Evolutionary conservation across 345 rosid genomes (phyloP).

Genomic region (Cardamine chenopodiifolia): DNA sequence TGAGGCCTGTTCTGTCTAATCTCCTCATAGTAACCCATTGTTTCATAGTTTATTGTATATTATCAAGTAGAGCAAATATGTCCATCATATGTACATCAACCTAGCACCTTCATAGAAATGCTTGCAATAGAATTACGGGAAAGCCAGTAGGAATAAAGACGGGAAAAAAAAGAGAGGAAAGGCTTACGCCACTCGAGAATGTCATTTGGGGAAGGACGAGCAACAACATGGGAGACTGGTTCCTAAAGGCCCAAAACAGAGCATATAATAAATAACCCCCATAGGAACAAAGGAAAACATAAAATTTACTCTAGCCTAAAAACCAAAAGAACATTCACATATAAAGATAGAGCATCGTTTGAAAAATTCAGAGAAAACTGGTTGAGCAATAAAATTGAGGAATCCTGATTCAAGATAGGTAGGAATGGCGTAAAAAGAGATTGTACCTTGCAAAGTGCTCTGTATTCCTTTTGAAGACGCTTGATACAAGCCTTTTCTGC

Average conservation of each 20-base stretch:
- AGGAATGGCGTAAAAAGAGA: not conserved
- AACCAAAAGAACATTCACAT: conserved; percentile 15
- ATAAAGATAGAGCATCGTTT: not conserved
- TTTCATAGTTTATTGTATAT: conserved; percentile 12
- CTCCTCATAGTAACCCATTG: not conserved
- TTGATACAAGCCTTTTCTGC: conserved; percentile 90
- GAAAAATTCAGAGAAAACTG: not conserved
- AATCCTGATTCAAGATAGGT: not conserved
- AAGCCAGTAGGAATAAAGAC: not conserved
- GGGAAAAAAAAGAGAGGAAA: conserved; percentile 15
- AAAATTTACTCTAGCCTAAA: conserved; percentile 1
- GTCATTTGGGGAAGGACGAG: conserved; percentile 89
- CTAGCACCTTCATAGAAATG: conserved; percentile 2
- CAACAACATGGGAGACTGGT: conserved; percentile 90
- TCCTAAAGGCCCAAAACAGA: conserved; percentile 61
- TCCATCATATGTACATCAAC: conserved; percentile 24
- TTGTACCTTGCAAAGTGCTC: conserved; percentile 88
- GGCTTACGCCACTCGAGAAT: conserved; percentile 98
- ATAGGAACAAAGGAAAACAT: conserved; percentile 14
- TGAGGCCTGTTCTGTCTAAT: not conserved
- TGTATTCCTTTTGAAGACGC: conserved; percentile 96
- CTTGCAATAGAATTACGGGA: not conserved
- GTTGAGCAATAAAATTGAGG: not conserved
- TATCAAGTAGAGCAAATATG: conserved; percentile 3
- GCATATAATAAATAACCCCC: conserved; percentile 12